Conservation (phyloP, 2,329 filamentous ascomycete species). For the Fusarium camptoceras region DNA sequence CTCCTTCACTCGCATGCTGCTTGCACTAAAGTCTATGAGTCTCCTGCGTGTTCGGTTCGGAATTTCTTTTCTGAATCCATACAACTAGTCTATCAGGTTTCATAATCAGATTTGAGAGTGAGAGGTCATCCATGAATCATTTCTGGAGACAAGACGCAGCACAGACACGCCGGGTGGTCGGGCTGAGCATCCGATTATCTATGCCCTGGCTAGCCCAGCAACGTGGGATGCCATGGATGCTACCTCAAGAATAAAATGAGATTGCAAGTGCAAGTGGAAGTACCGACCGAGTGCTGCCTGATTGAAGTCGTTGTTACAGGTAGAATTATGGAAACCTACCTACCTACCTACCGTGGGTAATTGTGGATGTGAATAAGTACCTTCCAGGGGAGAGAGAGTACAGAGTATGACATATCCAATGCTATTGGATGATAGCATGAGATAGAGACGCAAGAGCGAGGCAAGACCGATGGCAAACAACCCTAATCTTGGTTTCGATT, state of each 20-base stretch:
- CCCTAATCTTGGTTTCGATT: not conserved
- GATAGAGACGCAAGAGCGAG: not conserved
- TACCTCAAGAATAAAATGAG: no score
- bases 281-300: not conserved
- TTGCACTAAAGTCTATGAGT: not conserved
- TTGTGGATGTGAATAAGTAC: not conserved
- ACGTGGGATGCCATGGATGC: not conserved
- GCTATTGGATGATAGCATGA: not conserved
- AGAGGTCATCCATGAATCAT: constrained; percentile 12
- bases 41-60: not conserved
- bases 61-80: not conserved
- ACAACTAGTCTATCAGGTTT: not conserved
- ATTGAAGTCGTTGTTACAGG: not conserved
- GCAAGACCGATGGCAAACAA: not conserved
- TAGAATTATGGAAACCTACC: not conserved
- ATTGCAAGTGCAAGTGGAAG: not conserved
- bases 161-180: constrained; percentile 27
- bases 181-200: constrained; percentile 20
- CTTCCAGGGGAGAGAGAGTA: not conserved
- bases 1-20: not conserved
- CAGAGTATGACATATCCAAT: not conserved
- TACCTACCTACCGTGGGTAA: no score
- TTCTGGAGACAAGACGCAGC: constrained; percentile 19
- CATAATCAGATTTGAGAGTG: not conserved
- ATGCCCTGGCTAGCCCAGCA: constrained; percentile 15